phyloP scores from a whole-genome alignment of 2,329 filamentous ascomycete species.

The Akanthomyces lecanii region DNA sequence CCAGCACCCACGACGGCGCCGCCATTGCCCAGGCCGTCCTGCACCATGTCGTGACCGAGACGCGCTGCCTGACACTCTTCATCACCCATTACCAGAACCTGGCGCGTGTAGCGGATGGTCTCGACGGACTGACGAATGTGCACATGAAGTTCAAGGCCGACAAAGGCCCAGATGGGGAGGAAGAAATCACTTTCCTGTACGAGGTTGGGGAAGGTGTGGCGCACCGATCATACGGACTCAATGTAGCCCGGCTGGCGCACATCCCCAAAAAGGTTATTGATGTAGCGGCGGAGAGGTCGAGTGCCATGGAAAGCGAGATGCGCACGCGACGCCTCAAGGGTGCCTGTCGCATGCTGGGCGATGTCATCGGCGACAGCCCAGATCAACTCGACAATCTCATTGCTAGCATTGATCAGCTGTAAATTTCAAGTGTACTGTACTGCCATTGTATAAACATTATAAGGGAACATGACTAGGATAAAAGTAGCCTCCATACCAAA shows the following conservation, averaged over 20 bases:
- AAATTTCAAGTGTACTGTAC: constrained; percentile 20
- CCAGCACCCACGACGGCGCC: constrained; percentile 90
- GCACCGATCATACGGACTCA: constrained; percentile 89
- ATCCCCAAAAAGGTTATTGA: constrained; percentile 75
- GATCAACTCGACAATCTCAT: constrained; percentile 51
- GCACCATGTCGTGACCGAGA: constrained; percentile 72
- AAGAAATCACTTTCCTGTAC: constrained; percentile 91
- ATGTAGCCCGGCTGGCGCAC: constrained; percentile 82
- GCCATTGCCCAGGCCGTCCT: constrained; percentile 93
- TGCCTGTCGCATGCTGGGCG: constrained; percentile 38
- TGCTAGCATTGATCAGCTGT: constrained; percentile 57
- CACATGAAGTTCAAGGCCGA: constrained; percentile 80
- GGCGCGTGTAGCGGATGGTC: constrained; percentile 62
- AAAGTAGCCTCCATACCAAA: constrained; percentile 5
- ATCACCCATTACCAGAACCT: constrained; percentile 97
- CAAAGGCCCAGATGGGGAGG: constrained; percentile 46
- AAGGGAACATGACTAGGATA: not conserved
- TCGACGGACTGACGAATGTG: constrained; percentile 73
- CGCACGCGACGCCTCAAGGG: constrained; percentile 57
- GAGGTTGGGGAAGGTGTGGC: constrained; percentile 88
- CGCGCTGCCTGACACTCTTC: constrained; percentile 79
- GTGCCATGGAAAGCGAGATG: constrained; percentile 72
- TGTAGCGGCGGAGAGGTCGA: constrained; percentile 73
- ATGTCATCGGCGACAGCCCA: constrained; percentile 35
- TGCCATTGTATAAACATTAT: constrained; percentile 15